phyloP scores from a whole-genome alignment of 2,329 filamentous ascomycete genomes.

The Fusarium stilboides region DNA sequence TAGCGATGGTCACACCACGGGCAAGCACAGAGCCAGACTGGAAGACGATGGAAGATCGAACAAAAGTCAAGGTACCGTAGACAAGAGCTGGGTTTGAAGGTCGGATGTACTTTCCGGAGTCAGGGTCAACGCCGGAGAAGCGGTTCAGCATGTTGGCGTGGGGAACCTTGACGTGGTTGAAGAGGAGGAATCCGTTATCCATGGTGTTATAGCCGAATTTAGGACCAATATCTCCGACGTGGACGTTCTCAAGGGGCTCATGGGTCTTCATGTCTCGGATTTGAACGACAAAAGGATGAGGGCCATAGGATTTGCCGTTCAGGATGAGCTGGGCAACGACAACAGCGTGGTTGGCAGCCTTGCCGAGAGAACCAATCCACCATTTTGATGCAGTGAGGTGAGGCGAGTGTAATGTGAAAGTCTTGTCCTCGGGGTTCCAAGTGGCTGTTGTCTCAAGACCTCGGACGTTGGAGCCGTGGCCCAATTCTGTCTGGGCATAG shows the following conservation, averaged over 20 bases:
- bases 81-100: conserved; percentile 77
- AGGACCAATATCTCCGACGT: conserved; percentile 85
- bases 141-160: conserved; percentile 80
- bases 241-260: conserved; percentile 76
- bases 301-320: conserved; percentile 77
- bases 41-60: conserved; percentile 80
- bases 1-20: conserved; percentile 83
- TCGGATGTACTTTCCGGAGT: conserved; percentile 77
- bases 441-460: conserved; percentile 81
- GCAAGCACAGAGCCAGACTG: conserved; percentile 80
- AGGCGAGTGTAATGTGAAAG: conserved; percentile 81
- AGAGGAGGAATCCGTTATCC: conserved; percentile 85
- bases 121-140: conserved; percentile 79
- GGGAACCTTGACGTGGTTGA: conserved; percentile 81
- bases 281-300: conserved; percentile 84
- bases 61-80: conserved; percentile 83
- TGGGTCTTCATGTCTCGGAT: conserved; percentile 80
- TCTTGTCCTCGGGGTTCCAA: conserved; percentile 81
- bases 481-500: conserved; percentile 86
- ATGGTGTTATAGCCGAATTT: conserved; percentile 86
- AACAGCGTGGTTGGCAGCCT: conserved; percentile 82
- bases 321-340: conserved; percentile 85
- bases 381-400: conserved; percentile 83
- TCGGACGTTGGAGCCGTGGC: conserved; percentile 83
- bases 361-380: conserved; percentile 86